These are phyloP conservation scores for Fusarium beomiforme DNA, from an alignment of 2,329 filamentous ascomycete species.

Conservation along the genomic window DNA sequence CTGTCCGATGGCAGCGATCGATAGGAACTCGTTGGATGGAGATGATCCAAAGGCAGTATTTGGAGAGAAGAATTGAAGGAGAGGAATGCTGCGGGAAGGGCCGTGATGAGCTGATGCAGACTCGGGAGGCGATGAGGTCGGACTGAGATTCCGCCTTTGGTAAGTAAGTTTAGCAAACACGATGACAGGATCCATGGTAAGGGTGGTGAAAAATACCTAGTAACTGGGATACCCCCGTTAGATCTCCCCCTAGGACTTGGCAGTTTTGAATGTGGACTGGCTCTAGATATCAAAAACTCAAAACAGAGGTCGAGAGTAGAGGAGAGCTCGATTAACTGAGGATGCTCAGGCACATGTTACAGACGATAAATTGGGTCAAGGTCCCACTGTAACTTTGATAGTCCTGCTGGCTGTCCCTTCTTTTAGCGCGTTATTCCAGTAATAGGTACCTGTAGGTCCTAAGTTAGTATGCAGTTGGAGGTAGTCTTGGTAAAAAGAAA, in stretches of 20 bases:
- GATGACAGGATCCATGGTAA: slow-evolving; percentile 15
- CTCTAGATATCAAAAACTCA: slow-evolving; percentile 30
- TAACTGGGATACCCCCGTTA: slow-evolving; percentile 41
- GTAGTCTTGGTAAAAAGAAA: slow-evolving; percentile 10
- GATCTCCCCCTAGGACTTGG: slow-evolving; percentile 25
- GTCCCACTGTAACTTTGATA: not conserved
- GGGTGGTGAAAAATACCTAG: slow-evolving; percentile 35
- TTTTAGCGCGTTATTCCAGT: slow-evolving; percentile 5
- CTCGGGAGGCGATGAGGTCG: slow-evolving; percentile 34
- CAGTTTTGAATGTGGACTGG: slow-evolving; percentile 14
- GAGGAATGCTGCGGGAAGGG: slow-evolving; percentile 38
- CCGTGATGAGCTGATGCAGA: slow-evolving; percentile 43
- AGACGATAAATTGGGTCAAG: slow-evolving; percentile 23
- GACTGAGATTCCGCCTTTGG: slow-evolving; percentile 32
- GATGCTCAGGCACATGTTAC: slow-evolving; percentile 28
- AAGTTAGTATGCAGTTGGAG: no score
- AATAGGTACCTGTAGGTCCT: no score
- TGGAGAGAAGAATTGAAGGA: slow-evolving; percentile 22
- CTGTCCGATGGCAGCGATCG: not conserved
- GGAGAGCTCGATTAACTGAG: slow-evolving; percentile 28
- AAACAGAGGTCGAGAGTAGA: slow-evolving; percentile 25
- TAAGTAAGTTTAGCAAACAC: slow-evolving; percentile 18
- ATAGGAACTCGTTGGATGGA: slow-evolving; percentile 6
- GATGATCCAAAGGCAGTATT: slow-evolving; percentile 18
- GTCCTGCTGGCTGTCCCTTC: slow-evolving; percentile 1